Base-by-base conservation (phyloP, 495 filamentous ascomycete genomes). In the Talaromyces wortmannii region DNA sequence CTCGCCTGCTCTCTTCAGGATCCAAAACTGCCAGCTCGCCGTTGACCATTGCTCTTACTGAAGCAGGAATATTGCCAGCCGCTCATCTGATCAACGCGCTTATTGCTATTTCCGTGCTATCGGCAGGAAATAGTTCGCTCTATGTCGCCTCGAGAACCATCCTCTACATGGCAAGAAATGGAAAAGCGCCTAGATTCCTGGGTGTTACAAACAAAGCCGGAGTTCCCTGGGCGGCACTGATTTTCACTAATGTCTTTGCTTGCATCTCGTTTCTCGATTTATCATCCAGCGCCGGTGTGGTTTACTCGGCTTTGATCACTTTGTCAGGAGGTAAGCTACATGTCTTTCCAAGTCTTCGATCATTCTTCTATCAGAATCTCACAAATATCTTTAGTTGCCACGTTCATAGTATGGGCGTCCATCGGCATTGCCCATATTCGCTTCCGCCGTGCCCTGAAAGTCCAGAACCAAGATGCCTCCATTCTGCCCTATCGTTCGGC, bases 31-130 rank as follows among this genome's bases (percentile, higher is more conserved):
- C 83, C 53, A 84, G 83, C 40, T 90, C 87, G 2, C 88, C 88
- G 6, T 89, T 91, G 57, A 89, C 90, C 3, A 74, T 91, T 18
- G 84, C 88, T 8, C 82, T 88, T 51, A 67, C 79, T 55, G 74
- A 82, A 47, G 88, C 87, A 3, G 85, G 83, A 6, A 79, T 79
- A 61, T 76, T 87, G 57, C 87, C 88, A 59, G 81, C 81, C 45
- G 80, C 82, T 10, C 79, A 87, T 56, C 72, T 89, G 5, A 85
- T 89, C 77, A 89, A 89, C 60, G 84, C 78, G 31, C 77, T 89
- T 53, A 88, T 89, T 62, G 75, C 89, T 29, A 71, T 87, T 51
- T 85, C 86, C 30, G 83, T 83, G 52, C 73, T 87, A 31, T 85
- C 80, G n/a, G 85, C 86, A 16, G 79, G 83, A 31, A 89, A 88